Evolutionary conservation across 345 rosid genomes (phyloP), one percentile per base, ranked within the genome.

Genomic region (Citrus mangshanensis): DNA sequence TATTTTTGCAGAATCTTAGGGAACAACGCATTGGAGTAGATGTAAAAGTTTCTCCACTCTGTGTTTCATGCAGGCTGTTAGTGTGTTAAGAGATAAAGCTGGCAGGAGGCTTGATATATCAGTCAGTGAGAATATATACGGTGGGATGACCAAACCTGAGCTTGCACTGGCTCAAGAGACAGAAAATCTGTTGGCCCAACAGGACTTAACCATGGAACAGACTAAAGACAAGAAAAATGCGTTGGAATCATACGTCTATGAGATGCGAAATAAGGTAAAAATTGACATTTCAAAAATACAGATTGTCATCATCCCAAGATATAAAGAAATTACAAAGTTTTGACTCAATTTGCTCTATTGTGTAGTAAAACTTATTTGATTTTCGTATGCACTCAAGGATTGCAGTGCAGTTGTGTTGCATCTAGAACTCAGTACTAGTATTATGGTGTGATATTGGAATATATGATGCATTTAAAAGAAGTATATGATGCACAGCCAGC

Each of bases 231-330:
- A 68, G 78, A 89, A 84, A 77, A 89, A 89, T 82, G 85, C 89
- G 35, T 80, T 89, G 86, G 93, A 89, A 84, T 88, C 93, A 1
- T 89, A 85, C 63, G 93, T 89, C 77, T 89, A 89, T 78, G 93
- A 89, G 38, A 88, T 75, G 63, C 93, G 93, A n/a, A 85, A 80
- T 79, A 89, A 86, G 91, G 93, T 88, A 85, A 54, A 38, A 68
- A 74, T 62, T 72, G 18, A 38, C 61, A 51, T 71, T 67, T 25
- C 5, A 34, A 35, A 38, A 19, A 37, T 42, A 7, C 13, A 4
- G 24, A 37, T 40, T 14, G 34, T 40, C 28, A 14, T 72, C 28
- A 9, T 72, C 25, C 14, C 9, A 59, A 61, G 61, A 35, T 67
- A 40, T 32, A 21, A 42, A 59, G 64, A 72, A 46, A 9, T 40